Conservation (phyloP, 2,329 filamentous ascomycete species). For the Tolypocladium capitatum region DNA sequence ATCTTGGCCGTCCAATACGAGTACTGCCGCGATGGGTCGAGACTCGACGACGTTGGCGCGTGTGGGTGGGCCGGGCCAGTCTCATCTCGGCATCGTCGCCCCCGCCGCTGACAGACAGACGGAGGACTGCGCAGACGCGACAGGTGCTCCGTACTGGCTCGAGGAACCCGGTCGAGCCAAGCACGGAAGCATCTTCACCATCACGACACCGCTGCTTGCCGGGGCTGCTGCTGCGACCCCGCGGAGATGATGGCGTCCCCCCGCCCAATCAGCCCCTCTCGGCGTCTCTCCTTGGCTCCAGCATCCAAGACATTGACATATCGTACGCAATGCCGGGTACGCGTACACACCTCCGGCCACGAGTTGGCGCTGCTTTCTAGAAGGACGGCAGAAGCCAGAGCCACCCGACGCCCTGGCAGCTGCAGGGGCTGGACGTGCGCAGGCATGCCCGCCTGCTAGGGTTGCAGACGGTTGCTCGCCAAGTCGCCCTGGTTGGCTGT, state of each 20-base stretch:
- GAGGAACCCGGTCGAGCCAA: not conserved
- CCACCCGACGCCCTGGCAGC: not conserved
- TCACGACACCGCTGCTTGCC: not conserved
- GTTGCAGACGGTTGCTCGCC: too few species aligned
- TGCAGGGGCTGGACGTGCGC: constrained; percentile 1
- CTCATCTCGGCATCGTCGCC: too few species aligned
- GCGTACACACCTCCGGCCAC: not conserved
- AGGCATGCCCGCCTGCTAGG: constrained; percentile 2
- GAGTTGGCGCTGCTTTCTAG: constrained; percentile 11
- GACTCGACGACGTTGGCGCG: not conserved
- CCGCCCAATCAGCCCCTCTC: not conserved
- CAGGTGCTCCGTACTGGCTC: not conserved
- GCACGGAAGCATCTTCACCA: not conserved
- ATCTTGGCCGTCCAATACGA: too few species aligned
- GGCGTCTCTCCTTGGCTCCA: not conserved
- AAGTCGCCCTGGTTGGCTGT: constrained; percentile 8
- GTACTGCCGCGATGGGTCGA: not conserved
- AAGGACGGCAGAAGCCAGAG: constrained; percentile 16
- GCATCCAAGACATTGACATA: not conserved
- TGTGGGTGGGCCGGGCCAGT: not conserved
- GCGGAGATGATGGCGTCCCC: not conserved
- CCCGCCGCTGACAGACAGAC: too few species aligned
- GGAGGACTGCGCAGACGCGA: too few species aligned
- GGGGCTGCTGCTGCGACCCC: not conserved
- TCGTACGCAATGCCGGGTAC: too few species aligned